Base-by-base conservation (phyloP, 2,329 filamentous ascomycete genomes). In the Trichophaea hybrida region DNA sequence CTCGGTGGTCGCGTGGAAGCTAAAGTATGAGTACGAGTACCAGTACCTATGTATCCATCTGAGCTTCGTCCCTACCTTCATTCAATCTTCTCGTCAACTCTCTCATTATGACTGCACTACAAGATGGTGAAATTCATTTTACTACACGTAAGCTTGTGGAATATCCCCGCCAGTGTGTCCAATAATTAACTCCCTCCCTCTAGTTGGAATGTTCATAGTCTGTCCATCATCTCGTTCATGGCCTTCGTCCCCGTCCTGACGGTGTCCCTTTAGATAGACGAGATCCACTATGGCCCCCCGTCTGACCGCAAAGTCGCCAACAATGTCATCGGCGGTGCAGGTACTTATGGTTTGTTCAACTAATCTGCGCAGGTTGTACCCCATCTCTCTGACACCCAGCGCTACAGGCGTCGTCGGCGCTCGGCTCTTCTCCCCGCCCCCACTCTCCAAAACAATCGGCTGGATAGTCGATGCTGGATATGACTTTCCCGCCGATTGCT, bases 381-480 rank as follows among this genome's bases (percentile, higher is more conserved):
- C 33, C 43, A 40, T 44, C 37, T 51, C 50, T 37, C 32, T 38
- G 57, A 49, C 55, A 44, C 33, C n/a, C 1, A 8, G 71, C 84
- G 86, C 6, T 8, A n/a, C 17, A 65, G 63, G 52, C 12, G 51
- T 89, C 6, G 76, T 97, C 5, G 93, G 93, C 17, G 93, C 93
- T 15, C 86, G 93, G 35, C 77, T 98, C 53, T 85, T 95, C 71
- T 91, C 88, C 4, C 86, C 88, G 1, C 77, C 82, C 2, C 69
- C 72, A 6, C 67, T 76, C 50, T 86, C 88, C 24, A 76, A 75
- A 40, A 77, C 79, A 1, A 81, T 97, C 5, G 88, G 88, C 64
- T 97, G 90, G 90, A 84, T 97, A 63, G 81, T 97, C 48, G 91
- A 98, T 72, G 80, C 83, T 68, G 93, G 93, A 34, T 84, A 81